Evolutionary conservation across 495 filamentous ascomycete genomes (phyloP).

Genomic region (Penicillium coffeae): DNA sequence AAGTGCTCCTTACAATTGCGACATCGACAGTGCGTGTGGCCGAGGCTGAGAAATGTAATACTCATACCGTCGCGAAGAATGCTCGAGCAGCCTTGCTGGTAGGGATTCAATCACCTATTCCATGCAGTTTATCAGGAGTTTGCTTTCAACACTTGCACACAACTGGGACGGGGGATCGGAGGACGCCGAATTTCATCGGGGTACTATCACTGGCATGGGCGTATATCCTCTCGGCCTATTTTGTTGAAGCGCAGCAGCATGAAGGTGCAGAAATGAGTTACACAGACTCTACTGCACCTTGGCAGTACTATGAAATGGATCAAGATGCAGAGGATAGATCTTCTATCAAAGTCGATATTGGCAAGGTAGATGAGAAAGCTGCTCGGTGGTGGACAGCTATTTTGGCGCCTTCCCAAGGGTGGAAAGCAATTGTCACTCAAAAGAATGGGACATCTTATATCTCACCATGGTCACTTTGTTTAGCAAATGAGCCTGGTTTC

Average conservation of each 20-base stretch:
- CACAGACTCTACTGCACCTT: conserved; percentile 1
- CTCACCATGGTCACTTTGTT: conserved; percentile 13
- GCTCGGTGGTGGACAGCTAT: conserved; percentile 15
- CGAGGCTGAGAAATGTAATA: conserved; percentile 1
- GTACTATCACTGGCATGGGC: conserved; percentile 14
- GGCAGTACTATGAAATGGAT: conserved; percentile 9
- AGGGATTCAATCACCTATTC: neutral
- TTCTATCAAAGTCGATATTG: conserved; percentile 10
- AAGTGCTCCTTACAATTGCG: conserved; percentile 2
- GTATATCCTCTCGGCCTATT: conserved; percentile 11
- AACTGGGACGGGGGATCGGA: neutral
- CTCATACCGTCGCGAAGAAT: neutral
- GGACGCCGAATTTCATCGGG: neutral
- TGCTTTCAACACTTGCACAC: neutral
- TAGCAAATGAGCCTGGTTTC: neutral
- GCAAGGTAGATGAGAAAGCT: conserved; percentile 6
- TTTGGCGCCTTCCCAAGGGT: conserved; percentile 7
- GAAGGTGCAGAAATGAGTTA: conserved; percentile 9
- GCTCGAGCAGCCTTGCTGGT: neutral
- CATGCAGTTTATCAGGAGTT: neutral
- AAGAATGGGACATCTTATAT: conserved; percentile 1
- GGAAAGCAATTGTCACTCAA: conserved; percentile 8
- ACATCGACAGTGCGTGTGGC: neutral
- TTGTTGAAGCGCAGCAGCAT: conserved; percentile 13
- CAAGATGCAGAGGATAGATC: neutral